A percentile compares a stretch with the other conserved stretches of the same genome.
phyloP scores from a whole-genome alignment of 192 early-diverging fungal species.

The Coemansia sp. region DNA sequence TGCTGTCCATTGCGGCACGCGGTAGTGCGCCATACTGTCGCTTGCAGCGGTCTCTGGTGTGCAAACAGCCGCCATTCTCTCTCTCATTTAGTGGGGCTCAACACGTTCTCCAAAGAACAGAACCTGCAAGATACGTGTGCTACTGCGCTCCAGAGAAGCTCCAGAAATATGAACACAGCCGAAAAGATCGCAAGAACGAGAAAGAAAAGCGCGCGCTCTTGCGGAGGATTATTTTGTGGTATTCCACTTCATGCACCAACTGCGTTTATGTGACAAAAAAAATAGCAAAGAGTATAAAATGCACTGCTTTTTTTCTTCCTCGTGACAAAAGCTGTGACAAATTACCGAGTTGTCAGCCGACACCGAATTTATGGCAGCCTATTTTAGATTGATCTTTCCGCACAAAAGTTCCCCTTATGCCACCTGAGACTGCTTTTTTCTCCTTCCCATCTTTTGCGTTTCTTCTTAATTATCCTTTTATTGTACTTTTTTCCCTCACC shows the following conservation, averaged over 20 bases:
- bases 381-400: no score
- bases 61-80: neutral
- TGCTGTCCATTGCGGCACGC: constrained; percentile 15
- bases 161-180: neutral
- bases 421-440: constrained; percentile 7
- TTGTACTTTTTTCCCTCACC: neutral
- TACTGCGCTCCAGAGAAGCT: neutral
- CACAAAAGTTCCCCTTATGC: neutral
- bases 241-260: no score
- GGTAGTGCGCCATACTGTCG: neutral
- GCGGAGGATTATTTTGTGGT: neutral
- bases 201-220: neutral
- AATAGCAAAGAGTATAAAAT: no score
- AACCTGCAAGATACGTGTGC: neutral
- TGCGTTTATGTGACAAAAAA: no score
- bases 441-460: neutral
- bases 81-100: neutral
- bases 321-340: neutral
- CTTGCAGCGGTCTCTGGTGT: neutral
- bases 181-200: neutral
- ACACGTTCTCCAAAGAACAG: neutral
- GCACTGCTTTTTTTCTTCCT: neutral
- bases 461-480: neutral
- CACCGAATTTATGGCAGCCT: no score
- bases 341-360: neutral